These are phyloP conservation scores for Ceratocystis smalleyi DNA, from an alignment of 2,329 filamentous ascomycete genomes.

Conservation along the genomic window DNA sequence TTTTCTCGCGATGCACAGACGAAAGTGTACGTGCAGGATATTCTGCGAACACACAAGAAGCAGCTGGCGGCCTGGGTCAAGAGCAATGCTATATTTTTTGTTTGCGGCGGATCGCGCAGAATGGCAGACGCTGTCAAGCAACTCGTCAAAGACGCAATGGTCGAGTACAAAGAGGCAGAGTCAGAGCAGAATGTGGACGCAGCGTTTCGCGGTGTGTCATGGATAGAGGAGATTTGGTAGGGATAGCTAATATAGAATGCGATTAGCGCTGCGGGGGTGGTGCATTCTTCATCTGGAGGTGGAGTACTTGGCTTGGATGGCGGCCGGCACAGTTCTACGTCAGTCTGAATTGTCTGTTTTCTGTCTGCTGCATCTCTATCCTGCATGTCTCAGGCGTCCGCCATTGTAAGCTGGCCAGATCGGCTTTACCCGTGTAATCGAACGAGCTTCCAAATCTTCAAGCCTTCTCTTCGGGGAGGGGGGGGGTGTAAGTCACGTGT, in stretches of 20 bases:
- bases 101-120: conserved; percentile 42
- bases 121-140: conserved; percentile 42
- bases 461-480: background rate
- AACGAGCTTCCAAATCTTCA: background rate
- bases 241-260: background rate
- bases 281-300: too few relatives aligned
- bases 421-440: background rate
- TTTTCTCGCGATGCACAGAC: conserved; percentile 33
- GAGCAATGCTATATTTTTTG: conserved; percentile 31
- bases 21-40: conserved; percentile 32
- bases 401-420: background rate
- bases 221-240: conserved; percentile 48
- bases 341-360: too few relatives aligned
- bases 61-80: conserved; percentile 25
- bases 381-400: background rate
- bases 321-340: too few relatives aligned
- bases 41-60: conserved; percentile 23
- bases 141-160: conserved; percentile 36
- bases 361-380: background rate
- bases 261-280: too few relatives aligned
- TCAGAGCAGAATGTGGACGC: conserved; percentile 27
- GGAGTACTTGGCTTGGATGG: too few relatives aligned
- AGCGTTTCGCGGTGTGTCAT: conserved; percentile 26
- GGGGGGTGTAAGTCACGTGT: background rate
- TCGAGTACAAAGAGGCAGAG: conserved; percentile 25